Base-by-base conservation (phyloP, 106 monocot species). In the Phalaenopsis aphrodite region DNA sequence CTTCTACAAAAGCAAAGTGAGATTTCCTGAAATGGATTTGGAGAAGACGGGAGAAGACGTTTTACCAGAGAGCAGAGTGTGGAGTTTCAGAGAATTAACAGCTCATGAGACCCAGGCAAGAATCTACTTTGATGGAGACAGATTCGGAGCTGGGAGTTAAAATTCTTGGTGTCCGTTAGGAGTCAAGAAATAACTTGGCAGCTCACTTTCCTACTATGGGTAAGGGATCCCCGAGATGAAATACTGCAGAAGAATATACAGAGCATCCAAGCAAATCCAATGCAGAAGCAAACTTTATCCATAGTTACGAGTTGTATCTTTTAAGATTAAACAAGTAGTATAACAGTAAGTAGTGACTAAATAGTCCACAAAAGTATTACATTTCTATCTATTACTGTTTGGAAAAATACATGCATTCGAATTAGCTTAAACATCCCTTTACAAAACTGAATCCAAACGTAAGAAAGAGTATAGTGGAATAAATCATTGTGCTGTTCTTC, bases 401-500 rank as follows among this genome's bases (percentile, higher is more conserved):
- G 69, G 12, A 12, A 69, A 69, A 69, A 30, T 39, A 69, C 38
- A 69, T 69, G 39, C 69, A 14, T 19, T 74, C 6, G 74, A 42
- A 74, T 71, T 71, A 11, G 43, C 74, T 74, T 74, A 21, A 19
- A 74, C 1, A 74, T 42, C 19, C 36, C 42, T 74, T 43, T 45
- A 45, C 43, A 45, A 42, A 74, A 39, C 39, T 74, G 43, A 74
- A 42, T 2, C 5, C 12, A n/a, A 75, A 46, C 42, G 12, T 45
- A n/a, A 75, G 46, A 45, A 8, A 45, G 5, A 48, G 9, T 11
- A 16, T 45, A 1, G 43, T 4, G 14, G 12, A 30, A 76, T 49
- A 49, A 76, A 23, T 52, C 76, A 76, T 42, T 48, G 24, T 48
- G 49, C 86, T 84, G n/a, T 77, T 67, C 49, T 55, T 45, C 82